Evolutionary conservation across 139 green algal species (phyloP).

Genomic region (Yamagishiella unicocca): DNA sequence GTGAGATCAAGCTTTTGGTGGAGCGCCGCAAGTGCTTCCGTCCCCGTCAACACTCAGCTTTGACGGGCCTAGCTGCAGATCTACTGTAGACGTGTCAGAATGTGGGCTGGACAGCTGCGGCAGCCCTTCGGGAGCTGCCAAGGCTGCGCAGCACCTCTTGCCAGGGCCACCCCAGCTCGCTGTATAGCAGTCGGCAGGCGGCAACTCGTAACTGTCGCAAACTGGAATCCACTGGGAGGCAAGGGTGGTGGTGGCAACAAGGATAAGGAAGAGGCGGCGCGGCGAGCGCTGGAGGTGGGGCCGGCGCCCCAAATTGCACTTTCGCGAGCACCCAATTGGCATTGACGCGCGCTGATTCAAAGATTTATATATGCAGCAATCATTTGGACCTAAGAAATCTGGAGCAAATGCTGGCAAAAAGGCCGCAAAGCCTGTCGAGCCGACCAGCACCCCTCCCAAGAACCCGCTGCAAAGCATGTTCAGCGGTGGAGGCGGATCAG

Average conservation of each 20-base stretch:
- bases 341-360: no score
- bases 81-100: neutral
- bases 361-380: slow-evolving; percentile 40
- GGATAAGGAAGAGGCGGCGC: slow-evolving; percentile 40
- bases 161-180: neutral
- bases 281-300: slow-evolving; percentile 37
- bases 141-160: neutral
- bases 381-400: slow-evolving; percentile 19
- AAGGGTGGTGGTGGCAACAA: slow-evolving; percentile 22
- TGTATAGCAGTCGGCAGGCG: neutral
- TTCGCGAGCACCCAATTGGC: neutral
- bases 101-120: slow-evolving; percentile 10
- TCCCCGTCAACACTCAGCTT: no score
- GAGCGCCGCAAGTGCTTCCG: no score
- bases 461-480: slow-evolving; percentile 45
- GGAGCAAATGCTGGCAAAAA: slow-evolving; percentile 29
- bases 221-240: slow-evolving; percentile 31
- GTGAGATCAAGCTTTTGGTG: no score
- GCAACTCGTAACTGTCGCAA: neutral
- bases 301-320: neutral
- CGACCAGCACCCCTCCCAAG: slow-evolving; percentile 1
- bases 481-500: slow-evolving; percentile 13
- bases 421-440: slow-evolving; percentile 31
- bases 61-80: neutral
- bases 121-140: neutral